Evolutionary conservation across 495 filamentous ascomycete genomes (phyloP).

Genomic region (Talaromyces adpressus): DNA sequence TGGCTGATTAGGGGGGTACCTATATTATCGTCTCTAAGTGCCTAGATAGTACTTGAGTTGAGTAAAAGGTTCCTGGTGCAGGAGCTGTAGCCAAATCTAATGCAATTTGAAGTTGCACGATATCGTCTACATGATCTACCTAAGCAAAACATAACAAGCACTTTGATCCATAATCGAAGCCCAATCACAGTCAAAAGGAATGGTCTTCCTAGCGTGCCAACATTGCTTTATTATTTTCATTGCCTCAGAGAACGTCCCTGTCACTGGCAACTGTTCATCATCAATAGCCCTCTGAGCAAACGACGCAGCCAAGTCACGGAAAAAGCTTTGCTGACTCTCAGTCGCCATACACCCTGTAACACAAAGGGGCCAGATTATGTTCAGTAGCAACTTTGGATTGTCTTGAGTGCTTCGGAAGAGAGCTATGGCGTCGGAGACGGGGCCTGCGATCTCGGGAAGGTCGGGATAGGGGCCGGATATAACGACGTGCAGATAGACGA

Average conservation of each 20-base stretch:
- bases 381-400: background rate
- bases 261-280: background rate
- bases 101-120: too few species aligned
- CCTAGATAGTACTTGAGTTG: background rate
- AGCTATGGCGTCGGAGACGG: background rate
- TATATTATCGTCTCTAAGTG: background rate
- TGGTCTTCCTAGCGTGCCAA: background rate
- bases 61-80: too few species aligned
- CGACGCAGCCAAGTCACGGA: background rate
- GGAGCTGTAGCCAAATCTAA: too few species aligned
- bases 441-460: background rate
- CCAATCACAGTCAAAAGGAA: conserved; percentile 3
- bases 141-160: conserved; percentile 2
- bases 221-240: conserved; percentile 2
- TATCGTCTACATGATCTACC: conserved; percentile 8
- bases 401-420: background rate
- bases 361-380: background rate
- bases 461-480: background rate
- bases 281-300: background rate
- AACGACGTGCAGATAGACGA: background rate
- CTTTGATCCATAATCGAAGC: conserved; percentile 4
- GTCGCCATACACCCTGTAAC: background rate
- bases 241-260: background rate
- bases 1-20: too few species aligned
- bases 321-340: background rate